Evolutionary conservation across 2,329 filamentous ascomycete genomes (phyloP).

Genomic region (Colletotrichum falcatum): DNA sequence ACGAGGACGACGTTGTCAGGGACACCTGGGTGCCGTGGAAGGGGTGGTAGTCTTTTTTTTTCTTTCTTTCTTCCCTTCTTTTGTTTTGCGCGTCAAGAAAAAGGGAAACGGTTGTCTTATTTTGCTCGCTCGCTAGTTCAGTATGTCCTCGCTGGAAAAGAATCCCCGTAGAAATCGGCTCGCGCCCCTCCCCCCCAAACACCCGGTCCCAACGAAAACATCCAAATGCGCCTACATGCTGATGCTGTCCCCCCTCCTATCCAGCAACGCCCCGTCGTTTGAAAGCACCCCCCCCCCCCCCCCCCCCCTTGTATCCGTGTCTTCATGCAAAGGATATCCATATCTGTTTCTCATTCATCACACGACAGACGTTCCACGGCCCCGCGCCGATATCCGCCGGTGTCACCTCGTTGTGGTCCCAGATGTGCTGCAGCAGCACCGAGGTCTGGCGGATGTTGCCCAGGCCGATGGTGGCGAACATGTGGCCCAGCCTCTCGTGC

Average conservation of each 20-base stretch:
- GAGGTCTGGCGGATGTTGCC: constrained; percentile 60
- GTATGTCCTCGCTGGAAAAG: too few relatives aligned
- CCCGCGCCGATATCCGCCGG: constrained; percentile 42
- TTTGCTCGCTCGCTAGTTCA: neutral
- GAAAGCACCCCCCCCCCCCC: neutral
- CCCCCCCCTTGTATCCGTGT: neutral
- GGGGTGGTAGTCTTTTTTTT: constrained; percentile 46
- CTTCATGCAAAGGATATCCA: constrained; percentile 62
- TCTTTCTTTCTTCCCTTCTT: too few relatives aligned
- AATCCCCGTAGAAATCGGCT: neutral
- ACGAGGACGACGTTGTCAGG: constrained; percentile 49
- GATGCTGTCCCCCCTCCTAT: too few relatives aligned
- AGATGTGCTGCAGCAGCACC: constrained; percentile 56
- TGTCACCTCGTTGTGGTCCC: constrained; percentile 46
- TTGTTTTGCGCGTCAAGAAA: neutral
- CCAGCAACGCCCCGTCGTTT: neutral
- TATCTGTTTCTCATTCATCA: constrained; percentile 60
- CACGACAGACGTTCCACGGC: constrained; percentile 58
- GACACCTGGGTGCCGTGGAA: constrained; percentile 55
- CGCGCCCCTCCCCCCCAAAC: neutral
- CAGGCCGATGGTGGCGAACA: constrained; percentile 54
- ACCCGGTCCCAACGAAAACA: too few relatives aligned
- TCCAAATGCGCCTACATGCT: too few relatives aligned
- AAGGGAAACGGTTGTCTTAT: neutral
- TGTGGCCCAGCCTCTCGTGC: constrained; percentile 49